Evolutionary conservation across 352 stramenopile genomes (phyloP).

Genomic region (Globisporangium viniferum): DNA sequence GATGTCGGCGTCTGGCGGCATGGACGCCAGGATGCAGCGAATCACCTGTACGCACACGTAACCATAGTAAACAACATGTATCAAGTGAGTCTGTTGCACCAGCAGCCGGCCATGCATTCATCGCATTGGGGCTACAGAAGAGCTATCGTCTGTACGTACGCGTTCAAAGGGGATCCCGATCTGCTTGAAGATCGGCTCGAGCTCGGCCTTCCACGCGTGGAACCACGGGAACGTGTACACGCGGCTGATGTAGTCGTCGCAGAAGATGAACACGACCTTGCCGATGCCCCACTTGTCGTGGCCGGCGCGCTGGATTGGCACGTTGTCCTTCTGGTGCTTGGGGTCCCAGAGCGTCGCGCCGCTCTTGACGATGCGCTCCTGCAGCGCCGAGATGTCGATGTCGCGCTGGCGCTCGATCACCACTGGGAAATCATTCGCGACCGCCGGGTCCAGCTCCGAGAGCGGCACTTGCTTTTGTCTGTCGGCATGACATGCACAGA

Average conservation of each 20-base stretch:
- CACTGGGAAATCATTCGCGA: slow-evolving; percentile 41
- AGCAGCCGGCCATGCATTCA: too few species aligned
- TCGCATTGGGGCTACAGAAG: neutral
- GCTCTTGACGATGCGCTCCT: slow-evolving; percentile 48
- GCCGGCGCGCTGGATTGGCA: slow-evolving; percentile 90
- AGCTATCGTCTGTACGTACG: slow-evolving; percentile 1
- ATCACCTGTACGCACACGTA: slow-evolving; percentile 58
- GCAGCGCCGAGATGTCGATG: slow-evolving; percentile 62
- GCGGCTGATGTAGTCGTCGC: slow-evolving; percentile 96
- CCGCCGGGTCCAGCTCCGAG: slow-evolving; percentile 41
- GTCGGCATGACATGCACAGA: neutral
- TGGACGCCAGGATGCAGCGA: slow-evolving; percentile 93
- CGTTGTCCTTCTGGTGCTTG: slow-evolving; percentile 76
- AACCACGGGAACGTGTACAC: slow-evolving; percentile 96
- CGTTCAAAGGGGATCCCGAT: slow-evolving; percentile 81
- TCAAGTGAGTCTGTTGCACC: neutral
- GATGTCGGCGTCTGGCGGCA: slow-evolving; percentile 95
- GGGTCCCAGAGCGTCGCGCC: slow-evolving; percentile 67
- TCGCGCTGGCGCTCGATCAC: slow-evolving; percentile 55
- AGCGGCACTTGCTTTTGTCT: slow-evolving; percentile 77
- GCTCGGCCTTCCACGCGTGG: slow-evolving; percentile 71
- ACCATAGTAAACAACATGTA: neutral
- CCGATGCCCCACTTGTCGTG: slow-evolving; percentile 98
- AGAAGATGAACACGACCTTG: slow-evolving; percentile 98
- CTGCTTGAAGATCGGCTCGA: slow-evolving; percentile 87